phyloP scores from a whole-genome alignment of 2,329 filamentous ascomycete genomes.

The Zalaria obscura region DNA sequence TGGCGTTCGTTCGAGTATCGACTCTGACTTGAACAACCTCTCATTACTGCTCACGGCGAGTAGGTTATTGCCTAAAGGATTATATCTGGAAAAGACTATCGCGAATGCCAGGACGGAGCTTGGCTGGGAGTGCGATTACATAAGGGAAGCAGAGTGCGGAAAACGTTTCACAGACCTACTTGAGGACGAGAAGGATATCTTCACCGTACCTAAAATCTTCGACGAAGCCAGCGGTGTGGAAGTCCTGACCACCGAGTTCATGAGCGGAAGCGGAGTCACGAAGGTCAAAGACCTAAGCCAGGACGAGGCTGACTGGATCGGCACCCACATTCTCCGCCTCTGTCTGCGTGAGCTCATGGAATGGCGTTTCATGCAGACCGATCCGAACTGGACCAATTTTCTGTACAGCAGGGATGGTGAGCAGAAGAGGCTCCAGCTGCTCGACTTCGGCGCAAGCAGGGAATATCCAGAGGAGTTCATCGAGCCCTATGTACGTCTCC shows the following conservation, averaged over 20 bases:
- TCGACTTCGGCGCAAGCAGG: constrained; percentile 88
- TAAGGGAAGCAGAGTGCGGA: constrained; percentile 72
- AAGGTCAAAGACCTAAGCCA: constrained; percentile 61
- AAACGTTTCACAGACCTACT: constrained; percentile 64
- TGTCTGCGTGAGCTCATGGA: constrained; percentile 87
- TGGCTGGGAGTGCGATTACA: constrained; percentile 94
- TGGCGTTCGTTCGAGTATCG: constrained; percentile 88
- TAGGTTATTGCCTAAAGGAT: constrained; percentile 72
- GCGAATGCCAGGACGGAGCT: constrained; percentile 86
- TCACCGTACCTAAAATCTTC: constrained; percentile 67
- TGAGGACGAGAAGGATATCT: constrained; percentile 57
- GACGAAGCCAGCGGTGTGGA: constrained; percentile 68
- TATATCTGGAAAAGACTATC: constrained; percentile 95
- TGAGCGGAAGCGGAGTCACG: constrained; percentile 76
- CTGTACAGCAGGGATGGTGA: constrained; percentile 54
- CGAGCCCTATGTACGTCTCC: constrained; percentile 60
- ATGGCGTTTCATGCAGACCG: constrained; percentile 97
- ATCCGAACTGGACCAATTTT: constrained; percentile 99
- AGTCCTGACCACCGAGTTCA: constrained; percentile 85
- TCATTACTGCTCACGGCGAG: constrained; percentile 83
- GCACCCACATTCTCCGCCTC: constrained; percentile 79
- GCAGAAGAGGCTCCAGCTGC: constrained; percentile 56
- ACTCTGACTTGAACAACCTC: constrained; percentile 90
- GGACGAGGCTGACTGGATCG: constrained; percentile 86
- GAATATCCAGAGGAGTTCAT: constrained; percentile 76